Base-by-base conservation (phyloP, 2,329 filamentous ascomycete species). In the Pleomassaria siparia region DNA sequence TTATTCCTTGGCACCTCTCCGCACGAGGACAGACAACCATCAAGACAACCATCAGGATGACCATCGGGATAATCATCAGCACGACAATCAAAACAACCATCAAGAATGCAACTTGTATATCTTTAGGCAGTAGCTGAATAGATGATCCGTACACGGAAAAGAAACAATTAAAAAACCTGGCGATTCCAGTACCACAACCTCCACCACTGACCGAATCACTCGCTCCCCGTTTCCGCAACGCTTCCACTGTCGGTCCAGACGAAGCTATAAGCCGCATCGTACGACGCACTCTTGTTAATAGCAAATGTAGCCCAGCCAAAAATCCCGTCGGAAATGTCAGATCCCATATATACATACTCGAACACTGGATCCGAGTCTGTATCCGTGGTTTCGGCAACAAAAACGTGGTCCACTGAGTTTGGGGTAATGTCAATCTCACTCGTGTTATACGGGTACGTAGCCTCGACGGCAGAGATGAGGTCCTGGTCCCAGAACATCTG, bases 401-500 rank as follows among this genome's bases (percentile, higher is more conserved):
- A 69, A 39, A 81, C 72, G 30, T 47, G 52, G 59, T 84, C 80
- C 0, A 78, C 69, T 7, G 47, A 43, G 18, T 83, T 83, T 16
- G 58, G 64, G 2, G 76, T 82, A 13, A 79, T 29, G 2, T 46
- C 50, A 26, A 66, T 58, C 3, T 55, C 67, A 55, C 69, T 72
- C 36, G 62, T 67, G 51, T 58, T 67, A 59, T 73, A 72, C 2
- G 77, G 76, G 1, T 58, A 51, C 2, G 66, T 69, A 2, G 60
- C 58, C 51, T 81, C 76, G 44, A 85, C 79, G 26, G 66, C 53
- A 25, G 56, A 53, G 55, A 80, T 76, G 2, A 86, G 75, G 47
- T 74, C 71, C 63, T 84, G 77, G 65, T 86, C 81, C 11, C 25
- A 84, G 75, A 82, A 85, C 25, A 82, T 51, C 62, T 86, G 83